Conservation (phyloP, 208 protist genomes). For the Wallacemonas sp. region DNA sequence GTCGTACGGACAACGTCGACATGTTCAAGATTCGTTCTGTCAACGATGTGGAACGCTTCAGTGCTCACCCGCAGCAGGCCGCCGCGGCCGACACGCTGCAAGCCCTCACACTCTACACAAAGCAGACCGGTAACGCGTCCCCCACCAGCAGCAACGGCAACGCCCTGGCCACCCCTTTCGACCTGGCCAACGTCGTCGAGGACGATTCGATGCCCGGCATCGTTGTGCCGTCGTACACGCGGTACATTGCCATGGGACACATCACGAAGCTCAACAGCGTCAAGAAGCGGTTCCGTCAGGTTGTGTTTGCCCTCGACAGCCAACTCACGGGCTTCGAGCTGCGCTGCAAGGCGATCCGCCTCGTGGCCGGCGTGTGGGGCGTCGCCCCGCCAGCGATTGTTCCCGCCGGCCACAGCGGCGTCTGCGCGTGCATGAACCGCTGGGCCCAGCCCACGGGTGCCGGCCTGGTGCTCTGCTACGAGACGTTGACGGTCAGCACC, state of each 20-base stretch:
- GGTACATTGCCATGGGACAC: slow-evolving; percentile 61
- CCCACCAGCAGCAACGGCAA: slow-evolving; percentile 14
- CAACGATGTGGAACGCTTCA: slow-evolving; percentile 64
- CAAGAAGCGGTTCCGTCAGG: slow-evolving; percentile 46
- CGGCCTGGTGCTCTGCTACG: slow-evolving; percentile 78
- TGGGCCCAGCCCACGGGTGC: slow-evolving; percentile 71
- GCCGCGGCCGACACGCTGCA: slow-evolving; percentile 16
- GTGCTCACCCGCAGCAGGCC: slow-evolving; percentile 7
- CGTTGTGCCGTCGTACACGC: slow-evolving; percentile 68
- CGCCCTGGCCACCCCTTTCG: slow-evolving; percentile 16
- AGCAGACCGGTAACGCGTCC: slow-evolving; percentile 5
- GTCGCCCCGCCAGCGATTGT: slow-evolving; percentile 56
- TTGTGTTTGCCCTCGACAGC: slow-evolving; percentile 65
- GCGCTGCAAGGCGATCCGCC: slow-evolving; percentile 57
- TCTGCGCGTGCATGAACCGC: slow-evolving; percentile 73
- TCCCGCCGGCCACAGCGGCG: slow-evolving; percentile 25
- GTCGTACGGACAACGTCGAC: slow-evolving; percentile 62
- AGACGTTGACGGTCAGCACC: slow-evolving; percentile 27
- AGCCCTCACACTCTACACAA: slow-evolving; percentile 15
- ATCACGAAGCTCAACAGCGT: slow-evolving; percentile 29
- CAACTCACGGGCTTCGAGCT: slow-evolving; percentile 45
- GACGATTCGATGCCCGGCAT: slow-evolving; percentile 49
- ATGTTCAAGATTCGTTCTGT: slow-evolving; percentile 70
- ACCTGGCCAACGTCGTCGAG: slow-evolving; percentile 52
- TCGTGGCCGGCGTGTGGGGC: slow-evolving; percentile 66